Conservation (phyloP, 2,329 filamentous ascomycete species). For the Hypomyces rosellus region DNA sequence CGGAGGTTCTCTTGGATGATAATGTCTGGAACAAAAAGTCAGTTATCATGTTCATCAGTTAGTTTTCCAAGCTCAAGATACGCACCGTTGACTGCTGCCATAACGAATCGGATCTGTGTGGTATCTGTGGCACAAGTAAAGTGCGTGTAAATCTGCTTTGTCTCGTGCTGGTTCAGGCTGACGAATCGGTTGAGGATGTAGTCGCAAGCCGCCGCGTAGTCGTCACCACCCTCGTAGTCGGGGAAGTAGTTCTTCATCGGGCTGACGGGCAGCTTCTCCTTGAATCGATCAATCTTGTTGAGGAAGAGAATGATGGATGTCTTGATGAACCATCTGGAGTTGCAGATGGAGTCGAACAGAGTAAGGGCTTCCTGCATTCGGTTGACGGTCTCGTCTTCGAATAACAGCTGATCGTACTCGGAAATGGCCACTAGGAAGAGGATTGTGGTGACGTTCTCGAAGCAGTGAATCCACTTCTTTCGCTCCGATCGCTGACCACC, state of each 20-base stretch:
- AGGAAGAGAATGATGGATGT: conserved; percentile 84
- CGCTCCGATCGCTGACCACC: conserved; percentile 92
- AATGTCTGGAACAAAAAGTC: conserved; percentile 63
- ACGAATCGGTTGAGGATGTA: conserved; percentile 99
- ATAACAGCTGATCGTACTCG: conserved; percentile 92
- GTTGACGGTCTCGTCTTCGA: conserved; percentile 94
- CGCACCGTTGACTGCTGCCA: conserved; percentile 97
- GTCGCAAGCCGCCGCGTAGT: conserved; percentile 93
- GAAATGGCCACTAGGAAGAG: conserved; percentile 96
- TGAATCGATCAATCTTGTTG: conserved; percentile 87
- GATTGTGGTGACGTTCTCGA: conserved; percentile 95
- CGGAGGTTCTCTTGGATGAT: conserved; percentile 99
- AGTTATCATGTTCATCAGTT: conserved; percentile 23
- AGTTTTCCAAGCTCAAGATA: conserved; percentile 2
- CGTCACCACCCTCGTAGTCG: conserved; percentile 88
- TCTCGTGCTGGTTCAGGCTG: conserved; percentile 96
- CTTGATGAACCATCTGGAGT: conserved; percentile 85
- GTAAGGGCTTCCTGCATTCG: conserved; percentile 88
- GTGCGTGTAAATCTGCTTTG: conserved; percentile 99
- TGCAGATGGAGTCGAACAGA: conserved; percentile 81
- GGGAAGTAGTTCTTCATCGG: conserved; percentile 88
- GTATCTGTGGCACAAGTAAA: conserved; percentile 99
- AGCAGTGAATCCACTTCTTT: conserved; percentile 99
- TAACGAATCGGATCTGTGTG: conserved; percentile 98
- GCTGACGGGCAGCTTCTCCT: conserved; percentile 74